phyloP scores from a whole-genome alignment of 257 asterid genomes.

The Agastache rugosa region DNA sequence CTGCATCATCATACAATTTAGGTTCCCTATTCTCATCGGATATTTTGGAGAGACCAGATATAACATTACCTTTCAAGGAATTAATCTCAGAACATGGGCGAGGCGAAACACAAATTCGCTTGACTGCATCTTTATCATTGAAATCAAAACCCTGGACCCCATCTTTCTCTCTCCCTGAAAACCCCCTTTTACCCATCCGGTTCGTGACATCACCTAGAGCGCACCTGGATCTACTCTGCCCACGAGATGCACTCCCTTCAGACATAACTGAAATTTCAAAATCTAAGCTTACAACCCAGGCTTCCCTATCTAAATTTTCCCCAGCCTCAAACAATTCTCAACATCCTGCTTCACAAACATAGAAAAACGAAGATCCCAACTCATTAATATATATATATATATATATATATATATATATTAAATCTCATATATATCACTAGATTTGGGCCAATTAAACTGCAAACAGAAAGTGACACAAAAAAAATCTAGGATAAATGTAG shows the following conservation, averaged over 20 bases:
- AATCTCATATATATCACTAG: background rate
- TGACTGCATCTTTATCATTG: conserved; percentile 37
- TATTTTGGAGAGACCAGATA: conserved; percentile 45
- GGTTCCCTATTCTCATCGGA: conserved; percentile 39
- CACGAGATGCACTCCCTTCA: conserved; percentile 42
- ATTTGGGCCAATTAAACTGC: background rate
- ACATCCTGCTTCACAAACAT: conserved; percentile 31
- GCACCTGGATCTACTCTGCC: conserved; percentile 41
- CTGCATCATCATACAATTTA: conserved; percentile 29
- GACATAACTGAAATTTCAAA: conserved; percentile 48
- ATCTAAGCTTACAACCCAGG: conserved; percentile 9
- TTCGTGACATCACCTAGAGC: conserved; percentile 69
- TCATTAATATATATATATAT: background rate
- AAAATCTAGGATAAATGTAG: background rate
- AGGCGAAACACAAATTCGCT: conserved; percentile 50
- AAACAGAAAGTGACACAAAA: background rate
- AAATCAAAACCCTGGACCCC: conserved; percentile 33
- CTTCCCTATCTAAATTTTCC: conserved; percentile 1
- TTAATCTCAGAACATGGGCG: conserved; percentile 50
- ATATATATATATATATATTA: no score
- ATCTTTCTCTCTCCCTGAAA: conserved; percentile 43
- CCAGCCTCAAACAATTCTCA: conserved; percentile 12
- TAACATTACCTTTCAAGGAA: conserved; percentile 52
- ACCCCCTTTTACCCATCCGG: conserved; percentile 55
- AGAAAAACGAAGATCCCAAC: conserved; percentile 7